A percentile compares a stretch with the other conserved stretches of the same genome.
Conservation (phyloP, 192 early-diverging fungal genomes). For the Linderina pennispora region DNA sequence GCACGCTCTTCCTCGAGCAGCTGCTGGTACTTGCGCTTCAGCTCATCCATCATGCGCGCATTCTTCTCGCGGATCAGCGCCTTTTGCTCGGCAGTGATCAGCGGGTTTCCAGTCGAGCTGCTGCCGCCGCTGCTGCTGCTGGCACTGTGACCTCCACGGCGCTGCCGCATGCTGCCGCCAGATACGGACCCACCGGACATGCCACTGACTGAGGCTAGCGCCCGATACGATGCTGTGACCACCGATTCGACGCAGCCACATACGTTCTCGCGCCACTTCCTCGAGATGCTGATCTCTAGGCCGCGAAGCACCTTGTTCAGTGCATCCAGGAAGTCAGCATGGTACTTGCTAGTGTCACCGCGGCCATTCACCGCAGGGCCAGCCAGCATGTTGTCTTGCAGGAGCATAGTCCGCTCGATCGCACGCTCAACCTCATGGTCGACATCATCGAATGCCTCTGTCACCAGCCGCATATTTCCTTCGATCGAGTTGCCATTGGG, state of each 20-base stretch:
- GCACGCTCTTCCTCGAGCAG: background rate
- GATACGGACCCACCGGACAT: background rate
- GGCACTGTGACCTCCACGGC: constrained; percentile 4
- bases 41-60: constrained; percentile 4
- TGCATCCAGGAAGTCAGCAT: constrained; percentile 9
- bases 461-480: constrained; percentile 3
- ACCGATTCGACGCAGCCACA: constrained; percentile 13
- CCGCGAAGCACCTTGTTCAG: constrained; percentile 14
- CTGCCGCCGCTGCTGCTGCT: too few species aligned
- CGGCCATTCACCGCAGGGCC: background rate
- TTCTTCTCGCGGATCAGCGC: constrained; percentile 15
- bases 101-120: constrained; percentile 13
- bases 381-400: constrained; percentile 4
- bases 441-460: constrained; percentile 17
- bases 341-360: constrained; percentile 3
- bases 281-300: constrained; percentile 11
- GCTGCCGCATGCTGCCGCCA: background rate
- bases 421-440: constrained; percentile 18
- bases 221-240: background rate
- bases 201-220: too few species aligned
- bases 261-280: constrained; percentile 25
- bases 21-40: background rate
- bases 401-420: background rate
- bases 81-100: constrained; percentile 22
- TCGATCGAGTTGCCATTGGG: background rate